Percentiles rank a stretch among this genome's conserved stretches.
Evolutionary conservation across 2,329 filamentous ascomycete species (phyloP).

Genomic region (Ramichloridium luteum): DNA sequence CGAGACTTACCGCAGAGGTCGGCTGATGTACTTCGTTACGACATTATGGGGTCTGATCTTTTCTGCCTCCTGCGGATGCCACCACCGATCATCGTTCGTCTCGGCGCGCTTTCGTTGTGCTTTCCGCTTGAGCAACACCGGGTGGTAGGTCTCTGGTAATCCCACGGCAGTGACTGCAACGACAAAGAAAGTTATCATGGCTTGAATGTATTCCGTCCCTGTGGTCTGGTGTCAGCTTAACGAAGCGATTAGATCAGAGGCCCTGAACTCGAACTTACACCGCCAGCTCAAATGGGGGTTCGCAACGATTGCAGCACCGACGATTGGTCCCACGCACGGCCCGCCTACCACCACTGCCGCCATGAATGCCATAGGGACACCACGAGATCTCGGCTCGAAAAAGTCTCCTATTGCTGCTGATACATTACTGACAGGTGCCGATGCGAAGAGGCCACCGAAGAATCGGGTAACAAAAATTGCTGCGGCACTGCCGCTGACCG

Average conservation of each 20-base stretch:
- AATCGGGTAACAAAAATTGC: conserved; percentile 26
- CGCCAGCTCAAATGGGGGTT: conserved; percentile 25
- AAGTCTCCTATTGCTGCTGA: conserved; percentile 34
- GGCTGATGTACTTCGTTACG: conserved; percentile 32
- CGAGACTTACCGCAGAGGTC: conserved; percentile 25
- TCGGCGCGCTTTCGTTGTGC: conserved; percentile 36
- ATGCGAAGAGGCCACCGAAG: conserved; percentile 32
- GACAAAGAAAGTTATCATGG: conserved; percentile 3
- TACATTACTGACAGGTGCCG: conserved; percentile 30
- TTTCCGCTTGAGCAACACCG: conserved; percentile 29
- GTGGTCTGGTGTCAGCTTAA: not conserved
- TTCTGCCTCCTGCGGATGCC: conserved; percentile 34
- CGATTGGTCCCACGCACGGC: conserved; percentile 29
- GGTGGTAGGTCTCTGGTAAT: conserved; percentile 42
- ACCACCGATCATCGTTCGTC: conserved; percentile 29
- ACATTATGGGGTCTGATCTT: conserved; percentile 31
- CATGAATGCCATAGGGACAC: conserved; percentile 29
- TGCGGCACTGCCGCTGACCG: conserved; percentile 21
- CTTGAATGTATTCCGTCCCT: conserved; percentile 3
- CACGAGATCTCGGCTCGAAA: conserved; percentile 27
- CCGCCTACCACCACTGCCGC: conserved; percentile 29
- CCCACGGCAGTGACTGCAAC: conserved; percentile 16
- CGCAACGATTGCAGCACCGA: conserved; percentile 28
- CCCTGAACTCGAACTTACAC: not conserved
- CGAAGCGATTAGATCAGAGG: too few relatives aligned